phyloP scores from a whole-genome alignment of 2,329 filamentous ascomycete species.

The Xylariaceae sp. region DNA sequence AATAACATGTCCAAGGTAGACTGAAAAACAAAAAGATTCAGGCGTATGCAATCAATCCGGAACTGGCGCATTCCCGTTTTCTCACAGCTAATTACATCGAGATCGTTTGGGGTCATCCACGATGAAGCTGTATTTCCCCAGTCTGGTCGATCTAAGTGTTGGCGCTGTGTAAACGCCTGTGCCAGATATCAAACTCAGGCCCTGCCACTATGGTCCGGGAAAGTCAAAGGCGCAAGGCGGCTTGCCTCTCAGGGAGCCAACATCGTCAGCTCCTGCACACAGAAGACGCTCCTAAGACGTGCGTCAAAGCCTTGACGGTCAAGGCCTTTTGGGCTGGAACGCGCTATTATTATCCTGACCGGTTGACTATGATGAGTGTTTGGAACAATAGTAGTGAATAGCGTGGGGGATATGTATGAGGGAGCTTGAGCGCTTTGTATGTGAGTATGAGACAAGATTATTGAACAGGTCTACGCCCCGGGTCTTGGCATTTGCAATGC shows the following conservation, averaged over 20 bases:
- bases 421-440: background rate
- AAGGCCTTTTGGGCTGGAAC: no score
- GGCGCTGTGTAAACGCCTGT: background rate
- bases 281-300: no score
- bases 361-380: background rate
- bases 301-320: no score
- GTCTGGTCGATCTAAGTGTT: background rate
- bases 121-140: background rate
- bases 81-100: background rate
- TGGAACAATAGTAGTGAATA: background rate
- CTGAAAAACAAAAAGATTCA: background rate
- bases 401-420: background rate
- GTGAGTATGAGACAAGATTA: background rate
- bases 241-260: background rate
- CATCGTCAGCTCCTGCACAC: background rate
- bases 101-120: slow-evolving; percentile 5
- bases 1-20: background rate
- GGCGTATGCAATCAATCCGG: background rate
- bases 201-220: background rate
- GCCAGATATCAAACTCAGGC: background rate
- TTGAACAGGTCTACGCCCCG: background rate
- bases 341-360: no score
- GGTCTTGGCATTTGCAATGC: background rate
- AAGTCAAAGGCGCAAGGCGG: no score
- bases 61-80: background rate